Conservation (phyloP, 768 basidiomycete genomes). For the Suillus subalutaceus region DNA sequence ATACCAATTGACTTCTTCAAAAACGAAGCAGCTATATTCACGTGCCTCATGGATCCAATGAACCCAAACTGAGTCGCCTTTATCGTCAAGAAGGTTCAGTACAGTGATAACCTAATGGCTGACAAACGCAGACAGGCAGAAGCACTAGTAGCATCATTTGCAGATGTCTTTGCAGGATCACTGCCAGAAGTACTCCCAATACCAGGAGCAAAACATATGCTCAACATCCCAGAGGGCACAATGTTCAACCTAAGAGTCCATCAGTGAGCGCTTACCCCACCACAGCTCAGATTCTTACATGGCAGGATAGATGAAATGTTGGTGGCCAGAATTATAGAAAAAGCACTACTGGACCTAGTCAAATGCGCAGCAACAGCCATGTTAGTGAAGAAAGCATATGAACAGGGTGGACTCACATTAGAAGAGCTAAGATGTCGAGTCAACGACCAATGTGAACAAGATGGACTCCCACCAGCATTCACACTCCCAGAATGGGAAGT, state of each 20-base stretch:
- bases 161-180: constrained; percentile 44
- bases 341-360: background rate
- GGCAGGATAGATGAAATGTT: constrained; percentile 2
- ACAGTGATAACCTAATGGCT: too few species aligned
- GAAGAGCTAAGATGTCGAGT: constrained; percentile 30
- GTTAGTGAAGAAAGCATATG: constrained; percentile 42
- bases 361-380: constrained; percentile 22
- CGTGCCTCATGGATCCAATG: too few species aligned
- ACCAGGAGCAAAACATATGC: background rate
- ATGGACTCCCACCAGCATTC: too few species aligned
- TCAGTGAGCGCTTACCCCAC: constrained; percentile 7
- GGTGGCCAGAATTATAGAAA: background rate
- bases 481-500: too few species aligned
- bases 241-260: background rate
- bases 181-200: constrained; percentile 41
- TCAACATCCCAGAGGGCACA: background rate
- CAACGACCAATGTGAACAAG: too few species aligned
- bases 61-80: too few species aligned
- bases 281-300: constrained; percentile 12
- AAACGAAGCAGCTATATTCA: too few species aligned
- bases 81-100: too few species aligned
- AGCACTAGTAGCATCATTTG: constrained; percentile 3
- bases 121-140: too few species aligned
- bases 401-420: constrained; percentile 27
- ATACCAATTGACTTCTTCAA: too few species aligned